These are phyloP conservation scores for Starmera dryadoides DNA, from an alignment of 805 yeast genomes.

Conservation along the genomic window DNA sequence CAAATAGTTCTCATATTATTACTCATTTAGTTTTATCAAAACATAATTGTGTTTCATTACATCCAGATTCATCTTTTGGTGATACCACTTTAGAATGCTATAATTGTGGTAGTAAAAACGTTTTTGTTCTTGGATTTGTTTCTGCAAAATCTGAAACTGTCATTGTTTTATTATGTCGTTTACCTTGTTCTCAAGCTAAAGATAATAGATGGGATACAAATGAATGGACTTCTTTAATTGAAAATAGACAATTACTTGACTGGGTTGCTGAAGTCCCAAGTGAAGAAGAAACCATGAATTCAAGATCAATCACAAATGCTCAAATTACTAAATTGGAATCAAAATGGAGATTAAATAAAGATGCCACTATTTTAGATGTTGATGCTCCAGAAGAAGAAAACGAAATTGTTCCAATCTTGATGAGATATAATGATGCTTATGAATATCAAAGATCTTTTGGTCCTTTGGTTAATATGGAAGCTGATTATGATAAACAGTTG, in stretches of 20 bases:
- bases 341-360: constrained; percentile 69
- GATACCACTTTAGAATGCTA: constrained; percentile 85
- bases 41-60: constrained; percentile 69
- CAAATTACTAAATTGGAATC: constrained; percentile 72
- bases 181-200: constrained; percentile 78
- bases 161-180: constrained; percentile 78
- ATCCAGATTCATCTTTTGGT: constrained; percentile 79
- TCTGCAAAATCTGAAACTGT: constrained; percentile 82
- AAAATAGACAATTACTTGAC: constrained; percentile 65
- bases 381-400: constrained; percentile 45
- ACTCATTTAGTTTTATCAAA: constrained; percentile 77
- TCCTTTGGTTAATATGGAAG: constrained; percentile 76
- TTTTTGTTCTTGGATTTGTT: constrained; percentile 78
- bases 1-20: constrained; percentile 68
- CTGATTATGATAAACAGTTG: constrained; percentile 66
- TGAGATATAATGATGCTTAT: constrained; percentile 75
- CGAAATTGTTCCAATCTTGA: constrained; percentile 61
- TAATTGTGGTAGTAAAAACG: constrained; percentile 78
- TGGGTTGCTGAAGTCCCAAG: constrained; percentile 76
- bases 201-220: constrained; percentile 80
- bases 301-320: constrained; percentile 49
- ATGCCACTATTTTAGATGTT: constrained; percentile 65
- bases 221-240: constrained; percentile 84
- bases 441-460: constrained; percentile 83
- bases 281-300: constrained; percentile 52